phyloP scores from a whole-genome alignment of 441 rosid genomes.

The Aleurites moluccanus region DNA sequence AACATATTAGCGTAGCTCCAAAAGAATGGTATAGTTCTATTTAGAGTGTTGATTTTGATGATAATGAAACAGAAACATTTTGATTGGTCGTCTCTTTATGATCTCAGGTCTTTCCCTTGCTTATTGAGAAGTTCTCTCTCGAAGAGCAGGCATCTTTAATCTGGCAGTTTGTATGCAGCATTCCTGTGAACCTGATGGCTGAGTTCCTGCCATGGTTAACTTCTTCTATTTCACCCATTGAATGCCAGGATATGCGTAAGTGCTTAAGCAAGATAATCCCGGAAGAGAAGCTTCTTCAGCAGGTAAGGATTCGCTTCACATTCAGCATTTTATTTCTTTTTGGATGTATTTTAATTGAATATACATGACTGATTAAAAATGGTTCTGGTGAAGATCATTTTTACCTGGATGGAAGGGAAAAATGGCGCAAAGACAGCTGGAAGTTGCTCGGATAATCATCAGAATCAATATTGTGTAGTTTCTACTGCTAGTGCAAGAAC shows the following conservation, averaged over 20 bases:
- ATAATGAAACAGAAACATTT: conserved; percentile 4
- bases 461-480: conserved; percentile 34
- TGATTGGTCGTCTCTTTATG: conserved; percentile 12
- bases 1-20: not conserved
- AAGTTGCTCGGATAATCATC: conserved; percentile 27
- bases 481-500: conserved; percentile 38
- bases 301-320: conserved; percentile 44
- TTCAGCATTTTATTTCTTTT: conserved; percentile 17
- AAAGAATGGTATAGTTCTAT: not conserved
- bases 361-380: conserved; percentile 12
- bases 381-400: conserved; percentile 45
- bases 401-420: conserved; percentile 58
- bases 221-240: conserved; percentile 61
- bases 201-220: conserved; percentile 87
- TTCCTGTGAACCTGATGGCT: conserved; percentile 77
- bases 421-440: conserved; percentile 24
- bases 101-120: conserved; percentile 77
- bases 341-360: conserved; percentile 14
- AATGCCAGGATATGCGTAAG: conserved; percentile 51
- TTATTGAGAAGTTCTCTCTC: conserved; percentile 74
- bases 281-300: conserved; percentile 67
- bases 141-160: conserved; percentile 84
- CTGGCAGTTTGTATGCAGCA: conserved; percentile 93
- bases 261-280: conserved; percentile 74
- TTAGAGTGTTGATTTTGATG: not conserved